Conservation (phyloP, 208 protist species). For the Crithidia bombi region DNA sequence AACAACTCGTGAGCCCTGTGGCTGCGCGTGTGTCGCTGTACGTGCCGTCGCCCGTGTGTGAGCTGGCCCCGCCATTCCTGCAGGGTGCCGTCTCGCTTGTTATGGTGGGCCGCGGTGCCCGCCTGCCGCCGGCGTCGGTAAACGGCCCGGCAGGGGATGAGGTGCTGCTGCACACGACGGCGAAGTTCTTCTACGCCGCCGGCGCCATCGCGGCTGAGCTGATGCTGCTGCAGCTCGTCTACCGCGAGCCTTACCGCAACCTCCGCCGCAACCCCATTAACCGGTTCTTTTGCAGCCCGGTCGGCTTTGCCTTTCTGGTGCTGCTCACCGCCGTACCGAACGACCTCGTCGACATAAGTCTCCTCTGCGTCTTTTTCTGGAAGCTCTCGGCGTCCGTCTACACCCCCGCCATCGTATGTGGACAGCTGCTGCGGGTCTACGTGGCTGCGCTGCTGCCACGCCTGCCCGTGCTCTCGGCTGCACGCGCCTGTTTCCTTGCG, state of each 20-base stretch:
- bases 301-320: conserved; percentile 51
- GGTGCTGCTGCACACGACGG: conserved; percentile 40
- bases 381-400: conserved; percentile 57
- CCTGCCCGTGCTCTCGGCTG: conserved; percentile 32
- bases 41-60: conserved; percentile 1
- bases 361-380: conserved; percentile 48
- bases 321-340: conserved; percentile 54
- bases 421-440: conserved; percentile 66
- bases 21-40: conserved; percentile 2
- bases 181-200: conserved; percentile 63
- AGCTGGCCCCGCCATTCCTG: conserved; percentile 36
- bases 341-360: conserved; percentile 47
- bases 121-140: conserved; percentile 24
- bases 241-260: conserved; percentile 54
- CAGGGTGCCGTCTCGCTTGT: conserved; percentile 47
- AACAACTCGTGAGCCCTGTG: conserved; percentile 5
- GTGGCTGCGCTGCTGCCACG: conserved; percentile 42
- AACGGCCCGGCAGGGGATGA: conserved; percentile 26
- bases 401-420: conserved; percentile 51
- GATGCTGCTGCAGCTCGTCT: conserved; percentile 54
- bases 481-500: conserved; percentile 18
- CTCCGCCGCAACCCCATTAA: conserved; percentile 42
- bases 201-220: conserved; percentile 53
- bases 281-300: conserved; percentile 37
- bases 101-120: conserved; percentile 30